These are phyloP conservation scores for Cercis canadensis DNA, from an alignment of 306 rosid species.

Conservation along the genomic window DNA sequence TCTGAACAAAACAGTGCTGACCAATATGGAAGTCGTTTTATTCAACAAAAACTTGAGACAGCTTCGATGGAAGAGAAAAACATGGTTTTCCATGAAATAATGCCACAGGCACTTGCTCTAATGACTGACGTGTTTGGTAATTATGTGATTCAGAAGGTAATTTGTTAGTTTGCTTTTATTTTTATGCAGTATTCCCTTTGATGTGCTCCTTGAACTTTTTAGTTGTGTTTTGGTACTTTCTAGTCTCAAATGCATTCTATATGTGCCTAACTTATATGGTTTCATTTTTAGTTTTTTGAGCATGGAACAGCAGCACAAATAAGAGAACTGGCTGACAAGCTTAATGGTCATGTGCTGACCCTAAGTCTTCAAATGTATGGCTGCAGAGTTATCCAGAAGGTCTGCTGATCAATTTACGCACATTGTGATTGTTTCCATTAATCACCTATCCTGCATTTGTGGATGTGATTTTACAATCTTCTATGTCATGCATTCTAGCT, in stretches of 20 bases:
- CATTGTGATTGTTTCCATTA: slow-evolving; percentile 23
- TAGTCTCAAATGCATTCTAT: background rate
- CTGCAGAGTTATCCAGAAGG: slow-evolving; percentile 98
- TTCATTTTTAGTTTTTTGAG: slow-evolving; percentile 87
- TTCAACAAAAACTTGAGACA: slow-evolving; percentile 95
- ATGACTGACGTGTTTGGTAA: slow-evolving; percentile 98
- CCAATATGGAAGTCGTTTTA: slow-evolving; percentile 95
- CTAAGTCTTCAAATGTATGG: slow-evolving; percentile 99
- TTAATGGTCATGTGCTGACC: slow-evolving; percentile 79
- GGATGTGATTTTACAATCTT: slow-evolving; percentile 25
- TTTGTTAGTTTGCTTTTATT: slow-evolving; percentile 6
- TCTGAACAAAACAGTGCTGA: slow-evolving; percentile 66
- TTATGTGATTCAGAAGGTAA: slow-evolving; percentile 96
- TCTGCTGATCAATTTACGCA: slow-evolving; percentile 37
- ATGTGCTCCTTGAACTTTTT: slow-evolving; percentile 20
- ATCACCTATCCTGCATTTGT: background rate
- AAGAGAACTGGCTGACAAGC: slow-evolving; percentile 93
- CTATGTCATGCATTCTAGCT: background rate
- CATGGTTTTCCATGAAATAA: slow-evolving; percentile 93
- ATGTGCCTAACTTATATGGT: slow-evolving; percentile 28
- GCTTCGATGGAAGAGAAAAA: slow-evolving; percentile 82
- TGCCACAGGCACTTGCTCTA: slow-evolving; percentile 88
- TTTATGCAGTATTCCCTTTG: background rate
- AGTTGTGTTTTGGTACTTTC: slow-evolving; percentile 6
- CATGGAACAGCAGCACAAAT: slow-evolving; percentile 80